These are phyloP conservation scores for Allium cepa DNA, from an alignment of 106 monocot species.

Conservation along the genomic window DNA sequence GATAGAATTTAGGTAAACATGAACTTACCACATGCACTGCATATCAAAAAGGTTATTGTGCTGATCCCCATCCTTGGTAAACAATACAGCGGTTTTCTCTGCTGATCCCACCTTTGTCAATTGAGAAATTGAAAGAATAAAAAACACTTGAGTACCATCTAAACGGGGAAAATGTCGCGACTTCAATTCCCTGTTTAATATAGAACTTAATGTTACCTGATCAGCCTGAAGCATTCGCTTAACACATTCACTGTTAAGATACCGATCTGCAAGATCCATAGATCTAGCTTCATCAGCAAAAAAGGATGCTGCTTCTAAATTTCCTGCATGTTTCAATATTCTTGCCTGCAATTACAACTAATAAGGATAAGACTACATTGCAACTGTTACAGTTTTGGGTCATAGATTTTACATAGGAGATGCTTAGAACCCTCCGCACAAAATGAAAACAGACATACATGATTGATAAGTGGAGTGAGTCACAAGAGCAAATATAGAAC, in stretches of 20 bases:
- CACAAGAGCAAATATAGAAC: too few relatives aligned
- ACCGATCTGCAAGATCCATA: slow-evolving; percentile 99
- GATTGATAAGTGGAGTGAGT: too few relatives aligned
- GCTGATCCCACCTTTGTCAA: slow-evolving; percentile 60
- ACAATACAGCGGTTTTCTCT: slow-evolving; percentile 93
- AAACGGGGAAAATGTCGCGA: too few relatives aligned
- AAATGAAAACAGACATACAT: too few relatives aligned
- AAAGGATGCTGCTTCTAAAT: slow-evolving; percentile 67
- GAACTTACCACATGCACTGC: slow-evolving; percentile 96
- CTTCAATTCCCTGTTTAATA: neutral
- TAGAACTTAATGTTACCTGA: slow-evolving; percentile 35
- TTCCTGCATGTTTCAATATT: slow-evolving; percentile 81
- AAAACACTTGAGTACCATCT: neutral
- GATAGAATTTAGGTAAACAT: neutral
- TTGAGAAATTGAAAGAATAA: neutral
- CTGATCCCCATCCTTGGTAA: slow-evolving; percentile 98
- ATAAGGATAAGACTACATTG: too few relatives aligned
- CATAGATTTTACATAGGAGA: too few relatives aligned
- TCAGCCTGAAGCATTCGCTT: slow-evolving; percentile 92
- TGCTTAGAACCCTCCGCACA: too few relatives aligned
- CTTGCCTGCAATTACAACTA: slow-evolving; percentile 40
- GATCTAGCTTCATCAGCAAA: slow-evolving; percentile 96
- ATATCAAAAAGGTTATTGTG: slow-evolving; percentile 98
- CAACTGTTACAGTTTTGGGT: too few relatives aligned
- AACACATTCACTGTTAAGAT: slow-evolving; percentile 93